These are phyloP conservation scores for Symmetrospora coprosmae DNA, from an alignment of 768 basidiomycete species.

Conservation along the genomic window DNA sequence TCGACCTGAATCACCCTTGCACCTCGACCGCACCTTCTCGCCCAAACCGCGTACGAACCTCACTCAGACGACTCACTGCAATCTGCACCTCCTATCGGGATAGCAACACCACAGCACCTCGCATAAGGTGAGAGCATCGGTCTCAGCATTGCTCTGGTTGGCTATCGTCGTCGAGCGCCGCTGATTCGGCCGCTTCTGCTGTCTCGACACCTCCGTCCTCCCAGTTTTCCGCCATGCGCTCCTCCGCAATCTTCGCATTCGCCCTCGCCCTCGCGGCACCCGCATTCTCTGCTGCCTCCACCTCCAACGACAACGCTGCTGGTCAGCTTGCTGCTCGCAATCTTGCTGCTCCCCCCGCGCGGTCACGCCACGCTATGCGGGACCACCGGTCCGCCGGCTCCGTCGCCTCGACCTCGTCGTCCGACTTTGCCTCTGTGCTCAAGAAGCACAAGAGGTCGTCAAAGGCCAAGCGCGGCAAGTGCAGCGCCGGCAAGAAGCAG, in stretches of 20 bases:
- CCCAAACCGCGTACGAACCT: no score
- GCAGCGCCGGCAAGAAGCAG: neutral
- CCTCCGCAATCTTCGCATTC: slow-evolving; percentile 2
- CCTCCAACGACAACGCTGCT: neutral
- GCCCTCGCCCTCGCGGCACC: neutral
- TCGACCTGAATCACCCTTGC: no score
- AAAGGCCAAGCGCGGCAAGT: neutral
- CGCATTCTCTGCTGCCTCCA: slow-evolving; percentile 2
- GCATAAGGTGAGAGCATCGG: no score
- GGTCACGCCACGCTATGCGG: slow-evolving; percentile 9
- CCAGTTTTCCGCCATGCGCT: no score
- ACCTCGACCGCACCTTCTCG: no score
- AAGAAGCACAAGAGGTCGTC: neutral
- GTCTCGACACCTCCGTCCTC: no score
- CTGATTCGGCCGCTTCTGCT: no score
- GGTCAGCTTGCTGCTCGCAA: neutral
- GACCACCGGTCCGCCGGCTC: neutral
- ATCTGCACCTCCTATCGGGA: no score
- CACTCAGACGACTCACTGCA: no score
- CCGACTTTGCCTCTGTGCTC: neutral
- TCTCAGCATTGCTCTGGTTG: no score
- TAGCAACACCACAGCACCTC: no score
- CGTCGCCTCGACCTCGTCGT: neutral
- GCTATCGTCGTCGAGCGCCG: no score
- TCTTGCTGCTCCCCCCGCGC: slow-evolving; percentile 1